Percentiles rank a stretch among this genome's conserved stretches.
Evolutionary conservation across 1,139 yeast genomes (phyloP).

Genomic region (Eremothecium coryli): DNA sequence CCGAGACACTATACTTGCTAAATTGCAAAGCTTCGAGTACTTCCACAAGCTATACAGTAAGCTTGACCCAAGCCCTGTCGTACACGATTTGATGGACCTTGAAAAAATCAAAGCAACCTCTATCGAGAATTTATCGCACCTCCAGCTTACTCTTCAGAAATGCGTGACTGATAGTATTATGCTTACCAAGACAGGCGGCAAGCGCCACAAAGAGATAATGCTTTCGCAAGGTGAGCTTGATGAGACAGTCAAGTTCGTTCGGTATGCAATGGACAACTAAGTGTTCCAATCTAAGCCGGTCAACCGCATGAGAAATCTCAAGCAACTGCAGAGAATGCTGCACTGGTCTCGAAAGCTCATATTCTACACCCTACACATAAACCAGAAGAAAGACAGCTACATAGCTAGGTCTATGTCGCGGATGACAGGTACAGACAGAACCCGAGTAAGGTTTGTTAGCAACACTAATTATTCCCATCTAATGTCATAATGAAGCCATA

Average conservation of each 20-base stretch:
- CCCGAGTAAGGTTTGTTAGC: too few relatives aligned
- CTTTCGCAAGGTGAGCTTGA: slow-evolving; percentile 28
- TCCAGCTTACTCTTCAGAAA: slow-evolving; percentile 26
- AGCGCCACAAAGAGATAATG: slow-evolving; percentile 20
- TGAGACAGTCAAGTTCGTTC: slow-evolving; percentile 30
- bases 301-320: too few relatives aligned
- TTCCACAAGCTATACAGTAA: slow-evolving; percentile 16
- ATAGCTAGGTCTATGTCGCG: too few relatives aligned
- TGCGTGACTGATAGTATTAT: slow-evolving; percentile 27
- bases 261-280: slow-evolving; percentile 25
- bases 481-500: too few relatives aligned
- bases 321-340: too few relatives aligned
- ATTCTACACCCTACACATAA: too few relatives aligned
- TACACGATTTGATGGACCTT: slow-evolving; percentile 18
- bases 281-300: too few relatives aligned
- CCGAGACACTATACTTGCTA: slow-evolving; percentile 28
- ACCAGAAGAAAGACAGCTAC: too few relatives aligned
- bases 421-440: too few relatives aligned
- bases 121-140: slow-evolving; percentile 26
- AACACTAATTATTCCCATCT: too few relatives aligned
- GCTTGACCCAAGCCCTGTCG: slow-evolving; percentile 11
- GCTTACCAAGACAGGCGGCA: slow-evolving; percentile 18
- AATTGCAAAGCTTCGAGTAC: slow-evolving; percentile 17
- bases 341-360: too few relatives aligned
- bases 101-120: slow-evolving; percentile 22